Conservation (phyloP, 768 basidiomycete species). For the Russula lepida region DNA sequence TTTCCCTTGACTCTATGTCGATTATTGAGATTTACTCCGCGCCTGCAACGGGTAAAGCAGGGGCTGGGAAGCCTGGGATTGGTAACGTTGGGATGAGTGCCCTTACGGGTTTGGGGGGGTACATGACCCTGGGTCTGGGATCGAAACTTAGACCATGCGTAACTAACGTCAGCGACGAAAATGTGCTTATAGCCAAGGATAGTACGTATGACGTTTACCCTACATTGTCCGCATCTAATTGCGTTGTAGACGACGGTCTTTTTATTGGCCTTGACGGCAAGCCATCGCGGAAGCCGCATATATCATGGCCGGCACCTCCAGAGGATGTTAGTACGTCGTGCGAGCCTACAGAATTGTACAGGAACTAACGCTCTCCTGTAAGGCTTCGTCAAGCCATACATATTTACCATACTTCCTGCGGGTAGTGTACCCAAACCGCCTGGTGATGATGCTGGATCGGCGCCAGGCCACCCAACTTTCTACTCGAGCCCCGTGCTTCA, state of each 20-base stretch:
- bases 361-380: slow-evolving; percentile 9
- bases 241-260: slow-evolving; percentile 51
- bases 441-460: slow-evolving; percentile 22
- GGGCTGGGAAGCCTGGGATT: slow-evolving; percentile 41
- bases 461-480: slow-evolving; percentile 30
- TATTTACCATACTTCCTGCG: slow-evolving; percentile 66
- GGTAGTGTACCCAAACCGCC: slow-evolving; percentile 42
- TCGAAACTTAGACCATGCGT: slow-evolving; percentile 63
- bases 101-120: slow-evolving; percentile 69
- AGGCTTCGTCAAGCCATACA: slow-evolving; percentile 72
- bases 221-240: background rate
- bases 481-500: slow-evolving; percentile 55
- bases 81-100: slow-evolving; percentile 57
- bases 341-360: background rate
- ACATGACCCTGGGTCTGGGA: slow-evolving; percentile 77
- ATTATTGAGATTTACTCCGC: slow-evolving; percentile 44
- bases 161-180: slow-evolving; percentile 45
- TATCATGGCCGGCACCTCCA: slow-evolving; percentile 73
- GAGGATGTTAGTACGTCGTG: slow-evolving; percentile 61
- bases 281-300: slow-evolving; percentile 36
- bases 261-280: slow-evolving; percentile 56
- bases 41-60: slow-evolving; percentile 27
- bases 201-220: slow-evolving; percentile 41
- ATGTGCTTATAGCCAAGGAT: slow-evolving; percentile 70
- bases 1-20: slow-evolving; percentile 52